These are phyloP conservation scores for Pestalotiopsis sp. DNA, from an alignment of 2,329 filamentous ascomycete species.

Conservation along the genomic window DNA sequence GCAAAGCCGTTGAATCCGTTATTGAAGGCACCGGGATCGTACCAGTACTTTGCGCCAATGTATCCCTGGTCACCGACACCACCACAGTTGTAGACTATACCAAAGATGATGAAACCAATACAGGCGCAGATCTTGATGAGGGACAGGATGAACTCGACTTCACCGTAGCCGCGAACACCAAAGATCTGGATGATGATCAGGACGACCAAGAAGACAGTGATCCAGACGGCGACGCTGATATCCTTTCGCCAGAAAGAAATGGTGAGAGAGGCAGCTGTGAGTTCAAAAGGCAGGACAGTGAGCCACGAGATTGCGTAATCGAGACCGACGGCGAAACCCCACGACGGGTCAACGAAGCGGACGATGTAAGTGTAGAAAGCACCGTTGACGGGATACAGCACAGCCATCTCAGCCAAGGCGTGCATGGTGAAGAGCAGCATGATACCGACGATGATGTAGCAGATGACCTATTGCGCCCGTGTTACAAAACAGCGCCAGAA, in stretches of 20 bases:
- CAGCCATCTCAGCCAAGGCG: constrained; percentile 62
- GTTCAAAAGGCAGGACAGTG: constrained; percentile 54
- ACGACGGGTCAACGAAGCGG: constrained; percentile 63
- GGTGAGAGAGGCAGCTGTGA: constrained; percentile 55
- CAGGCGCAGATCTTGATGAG: constrained; percentile 61
- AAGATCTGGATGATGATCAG: constrained; percentile 56
- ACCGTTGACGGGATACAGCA: constrained; percentile 62
- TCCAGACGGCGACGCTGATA: constrained; percentile 56
- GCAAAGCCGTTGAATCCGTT: constrained; percentile 54
- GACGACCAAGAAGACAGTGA: constrained; percentile 56
- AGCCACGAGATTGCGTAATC: constrained; percentile 54
- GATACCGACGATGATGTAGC: constrained; percentile 57
- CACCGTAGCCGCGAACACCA: constrained; percentile 59
- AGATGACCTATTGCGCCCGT: constrained; percentile 35
- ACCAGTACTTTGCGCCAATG: constrained; percentile 64
- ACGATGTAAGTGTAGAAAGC: constrained; percentile 65
- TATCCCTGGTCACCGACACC: constrained; percentile 59
- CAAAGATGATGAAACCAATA: constrained; percentile 66
- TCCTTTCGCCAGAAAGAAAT: constrained; percentile 55
- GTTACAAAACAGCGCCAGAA: background rate
- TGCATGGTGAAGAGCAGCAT: constrained; percentile 63
- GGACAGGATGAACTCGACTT: constrained; percentile 61
- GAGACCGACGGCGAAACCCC: constrained; percentile 58
- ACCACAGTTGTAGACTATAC: constrained; percentile 60
- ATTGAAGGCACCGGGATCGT: constrained; percentile 56